Base-by-base conservation (phyloP, 2,329 filamentous ascomycete genomes). In the Malbranchea cinnamomea region DNA sequence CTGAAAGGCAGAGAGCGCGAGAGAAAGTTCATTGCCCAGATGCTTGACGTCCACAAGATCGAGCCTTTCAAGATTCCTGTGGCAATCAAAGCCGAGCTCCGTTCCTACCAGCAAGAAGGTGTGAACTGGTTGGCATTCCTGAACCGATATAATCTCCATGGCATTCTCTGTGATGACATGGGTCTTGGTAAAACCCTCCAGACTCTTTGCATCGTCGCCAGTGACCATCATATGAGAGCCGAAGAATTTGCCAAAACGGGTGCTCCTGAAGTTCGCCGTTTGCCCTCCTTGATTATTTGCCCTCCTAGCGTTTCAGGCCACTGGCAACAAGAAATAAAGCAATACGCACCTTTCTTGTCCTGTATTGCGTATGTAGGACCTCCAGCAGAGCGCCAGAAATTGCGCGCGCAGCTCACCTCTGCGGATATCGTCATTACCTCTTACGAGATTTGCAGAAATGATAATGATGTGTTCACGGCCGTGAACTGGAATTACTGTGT, bases 81-180 rank as follows among this genome's bases (percentile, higher is more conserved):
- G 24, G 80, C 83, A 4, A 98, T 98, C 62, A 95, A 95, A 55
- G 91, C 89, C 0, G 83, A 92, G 46, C 69, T 98, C 30, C 81
- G 89, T 39, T 92, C 85, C 0, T 98, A 98, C 50, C 91, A 98
- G 53, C 89, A 98, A 54, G 89, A 98, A 31, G 89, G 89, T 51
- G 87, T 98, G 49, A 98, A 98, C 50, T 98, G 89, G 89, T 71
- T 98, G 30, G 77, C 91, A 33, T 98, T 98, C 60, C 74, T 98
- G 42, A 98, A 98, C 53, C 85, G 85, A 34, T 98, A 95, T 51
- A 87, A 98, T 46, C 71, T 98, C 2, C 91, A 98, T 45, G 89
- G 89, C 28, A 94, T 98, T 54, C 80, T 98, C 36, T 98, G 89
- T 50, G 89, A 98, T 48, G 89, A 98, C 53, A 98, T 98, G 89